Evolutionary conservation across 345 rosid genomes (phyloP).

Genomic region (Linum usitatissimum): DNA sequence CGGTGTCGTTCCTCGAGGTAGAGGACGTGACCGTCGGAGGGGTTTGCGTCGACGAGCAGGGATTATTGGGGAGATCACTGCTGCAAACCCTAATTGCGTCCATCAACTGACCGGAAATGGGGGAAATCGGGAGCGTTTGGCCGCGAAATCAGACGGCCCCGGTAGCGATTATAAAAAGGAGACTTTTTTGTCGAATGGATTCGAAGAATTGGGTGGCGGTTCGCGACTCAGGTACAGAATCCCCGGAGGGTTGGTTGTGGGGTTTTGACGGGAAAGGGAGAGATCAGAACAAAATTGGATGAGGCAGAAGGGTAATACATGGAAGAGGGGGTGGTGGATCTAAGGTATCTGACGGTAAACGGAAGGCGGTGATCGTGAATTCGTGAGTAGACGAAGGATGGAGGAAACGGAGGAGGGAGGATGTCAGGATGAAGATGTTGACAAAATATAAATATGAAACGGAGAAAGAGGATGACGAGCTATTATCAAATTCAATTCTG

Average conservation of each 20-base stretch:
- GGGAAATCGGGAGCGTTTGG: neutral
- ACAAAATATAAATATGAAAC: too few species aligned
- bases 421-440: too few species aligned
- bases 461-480: too few species aligned
- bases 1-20: constrained; percentile 47
- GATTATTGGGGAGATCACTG: neutral
- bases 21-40: constrained; percentile 25
- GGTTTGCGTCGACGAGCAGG: neutral
- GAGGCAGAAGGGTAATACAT: neutral
- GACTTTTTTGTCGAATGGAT: neutral
- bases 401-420: too few species aligned
- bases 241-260: neutral
- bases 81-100: constrained; percentile 1
- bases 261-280: neutral
- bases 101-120: neutral
- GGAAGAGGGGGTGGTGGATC: neutral
- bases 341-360: neutral
- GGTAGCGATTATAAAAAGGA: neutral
- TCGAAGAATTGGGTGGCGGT: neutral
- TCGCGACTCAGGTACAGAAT: neutral
- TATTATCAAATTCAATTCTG: too few species aligned
- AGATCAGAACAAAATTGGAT: neutral
- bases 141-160: neutral
- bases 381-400: neutral
- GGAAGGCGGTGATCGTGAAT: neutral